Evolutionary conservation across 352 stramenopile genomes (phyloP).

Genomic region (Paralagenidium karlingii): DNA sequence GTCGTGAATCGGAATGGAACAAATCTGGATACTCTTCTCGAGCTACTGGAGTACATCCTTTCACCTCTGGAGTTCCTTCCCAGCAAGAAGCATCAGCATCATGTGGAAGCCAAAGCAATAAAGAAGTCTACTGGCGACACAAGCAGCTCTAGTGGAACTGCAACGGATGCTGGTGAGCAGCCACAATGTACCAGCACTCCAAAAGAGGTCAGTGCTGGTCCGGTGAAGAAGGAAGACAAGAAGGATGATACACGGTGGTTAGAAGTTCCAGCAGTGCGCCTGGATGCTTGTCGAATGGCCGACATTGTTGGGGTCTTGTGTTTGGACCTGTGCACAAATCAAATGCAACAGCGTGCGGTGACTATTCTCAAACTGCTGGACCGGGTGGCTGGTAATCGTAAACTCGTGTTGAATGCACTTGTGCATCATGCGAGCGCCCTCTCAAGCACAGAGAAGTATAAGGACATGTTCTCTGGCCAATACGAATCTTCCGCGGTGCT

Average conservation of each 20-base stretch:
- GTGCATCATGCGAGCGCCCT: conserved; percentile 43
- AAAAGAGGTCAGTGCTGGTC: conserved; percentile 22
- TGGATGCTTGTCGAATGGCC: conserved; percentile 37
- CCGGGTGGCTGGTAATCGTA: conserved; percentile 39
- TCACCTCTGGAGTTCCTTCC: no score
- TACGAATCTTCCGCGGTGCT: conserved; percentile 75
- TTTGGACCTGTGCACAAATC: conserved; percentile 62
- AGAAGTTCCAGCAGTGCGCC: conserved; percentile 36
- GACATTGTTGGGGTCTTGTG: conserved; percentile 56
- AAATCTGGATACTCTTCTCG: conserved; percentile 88
- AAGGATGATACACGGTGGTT: conserved; percentile 42
- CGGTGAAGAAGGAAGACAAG: conserved; percentile 8
- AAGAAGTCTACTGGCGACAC: conserved; percentile 1
- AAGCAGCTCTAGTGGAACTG: no score
- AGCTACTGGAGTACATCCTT: conserved; percentile 84
- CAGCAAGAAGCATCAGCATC: conserved; percentile 59
- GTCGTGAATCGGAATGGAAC: conserved; percentile 80
- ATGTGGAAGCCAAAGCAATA: conserved; percentile 1
- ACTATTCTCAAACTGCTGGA: conserved; percentile 70
- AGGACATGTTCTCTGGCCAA: conserved; percentile 1
- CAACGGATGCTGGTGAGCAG: conserved; percentile 22
- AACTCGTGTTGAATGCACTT: conserved; percentile 49
- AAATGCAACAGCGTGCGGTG: conserved; percentile 77
- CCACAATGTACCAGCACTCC: no score
- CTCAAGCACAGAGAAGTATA: conserved; percentile 15